Base-by-base conservation (phyloP, 352 stramenopile genomes). In the Phytophthora hybrid region DNA sequence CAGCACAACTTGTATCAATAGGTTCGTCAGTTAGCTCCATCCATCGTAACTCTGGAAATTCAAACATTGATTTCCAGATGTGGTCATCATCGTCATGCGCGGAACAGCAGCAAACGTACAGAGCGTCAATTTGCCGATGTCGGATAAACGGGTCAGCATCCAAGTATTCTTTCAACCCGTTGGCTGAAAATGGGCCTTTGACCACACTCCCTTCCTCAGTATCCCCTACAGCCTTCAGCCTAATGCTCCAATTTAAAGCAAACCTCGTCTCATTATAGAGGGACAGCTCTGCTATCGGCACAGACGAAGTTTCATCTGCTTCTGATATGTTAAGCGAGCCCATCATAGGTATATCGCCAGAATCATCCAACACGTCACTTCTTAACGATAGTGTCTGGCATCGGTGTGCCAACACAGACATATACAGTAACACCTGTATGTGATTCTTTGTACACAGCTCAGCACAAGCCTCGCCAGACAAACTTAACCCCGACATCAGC, bases 1-100 rank as follows among this genome's bases (percentile, higher is more conserved):
- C 67, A 2, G 84, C 84, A 54, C 83, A 83, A 9, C 64, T 73
- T 14, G 84, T 63, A 41, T 92, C 77, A 39, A 93, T 78, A 4
- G 85, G 76, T 49, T 93, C 79, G 21, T 92, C 83, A 1, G 87
- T 86, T 19, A 95, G 29, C 59, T 95, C 87, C 77, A 94, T 90
- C 88, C 88, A 95, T 8, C 88, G 85, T n/a, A 95, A 59, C 61
- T 95, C 87, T 10, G 88, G 87, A 18, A 84, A 82, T 61, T 92
- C 71, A 60, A 85, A 79, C 26, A 95, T 82, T 1, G 73, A 76
- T 19, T 83, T 85, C 88, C 88, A 95, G 39, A 62, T 63, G 49
- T 95, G 87, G 16, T 79, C 73, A 31, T 71, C 49, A 10, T 53
- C 59, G n/a, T 74, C 13, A 80, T 79, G 72, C 9, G 4, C 77